Conservation (phyloP, 2,329 filamentous ascomycete species). For the Aspergillus thermomutatus region DNA sequence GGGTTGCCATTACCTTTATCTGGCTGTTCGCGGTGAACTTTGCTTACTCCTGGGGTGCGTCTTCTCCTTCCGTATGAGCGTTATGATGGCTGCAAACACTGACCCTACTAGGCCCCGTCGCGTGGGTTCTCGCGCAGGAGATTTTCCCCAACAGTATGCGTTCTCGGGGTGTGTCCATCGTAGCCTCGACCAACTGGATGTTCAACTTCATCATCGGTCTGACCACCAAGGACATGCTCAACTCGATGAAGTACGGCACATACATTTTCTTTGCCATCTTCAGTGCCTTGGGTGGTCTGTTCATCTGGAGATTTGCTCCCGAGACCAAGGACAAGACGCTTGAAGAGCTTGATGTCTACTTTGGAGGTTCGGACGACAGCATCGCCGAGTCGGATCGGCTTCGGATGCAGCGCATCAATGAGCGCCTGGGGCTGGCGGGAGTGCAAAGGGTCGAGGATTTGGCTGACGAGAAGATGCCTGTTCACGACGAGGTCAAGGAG, state of each 20-base stretch:
- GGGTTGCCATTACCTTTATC: conserved; percentile 57
- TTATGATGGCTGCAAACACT: background rate
- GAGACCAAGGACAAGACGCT: conserved; percentile 52
- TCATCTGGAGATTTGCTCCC: conserved; percentile 37
- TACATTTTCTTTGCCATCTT: conserved; percentile 45
- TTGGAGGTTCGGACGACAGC: conserved; percentile 28
- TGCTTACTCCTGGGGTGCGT: conserved; percentile 35
- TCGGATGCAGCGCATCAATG: conserved; percentile 70
- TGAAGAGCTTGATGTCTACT: conserved; percentile 59
- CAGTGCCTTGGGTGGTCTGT: conserved; percentile 32
- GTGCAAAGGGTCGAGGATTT: conserved; percentile 24
- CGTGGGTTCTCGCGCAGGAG: conserved; percentile 53
- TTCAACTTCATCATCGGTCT: conserved; percentile 31
- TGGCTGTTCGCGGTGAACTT: conserved; percentile 60
- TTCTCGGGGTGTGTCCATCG: conserved; percentile 26
- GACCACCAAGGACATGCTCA: conserved; percentile 30
- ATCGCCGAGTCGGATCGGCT: conserved; percentile 45
- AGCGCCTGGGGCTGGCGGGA: conserved; percentile 60
- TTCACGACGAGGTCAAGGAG: conserved; percentile 16
- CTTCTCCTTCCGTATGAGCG: too few relatives aligned
- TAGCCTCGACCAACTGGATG: conserved; percentile 32
- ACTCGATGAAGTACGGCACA: conserved; percentile 27
- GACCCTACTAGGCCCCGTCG: conserved; percentile 23
- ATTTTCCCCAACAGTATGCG: conserved; percentile 30
- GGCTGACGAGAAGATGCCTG: conserved; percentile 18